phyloP scores from a whole-genome alignment of 345 rosid genomes.

The Arabidopsis thaliana region TAIR10.1 NC_003071.7:13214501-13215000 shows the following conservation, averaged over 20 bases:
- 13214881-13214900: constrained; percentile 11
- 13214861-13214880: constrained; percentile 12
- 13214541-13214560: constrained; percentile 8
- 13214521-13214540: constrained; percentile 9
- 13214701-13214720: constrained; percentile 19
- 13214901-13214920: background rate
- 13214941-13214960: constrained; percentile 83
- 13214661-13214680: background rate
- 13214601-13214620: constrained; percentile 4
- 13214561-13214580: background rate
- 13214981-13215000: constrained; percentile 91
- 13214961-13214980: constrained; percentile 83
- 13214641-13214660: background rate
- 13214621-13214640: constrained; percentile 12
- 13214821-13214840: constrained; percentile 98
- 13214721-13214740: background rate
- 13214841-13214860: constrained; percentile 77
- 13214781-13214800: constrained; percentile 99
- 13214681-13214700: constrained; percentile 2
- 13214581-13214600: background rate
- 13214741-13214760: constrained; percentile 2
- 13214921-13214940: background rate
- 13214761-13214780: constrained; percentile 61
- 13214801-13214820: constrained; percentile 97
- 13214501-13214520: constrained; percentile 13